These are phyloP conservation scores for Aspergillus piperis DNA, from an alignment of 2,329 filamentous ascomycete genomes.

Conservation along the genomic window DNA sequence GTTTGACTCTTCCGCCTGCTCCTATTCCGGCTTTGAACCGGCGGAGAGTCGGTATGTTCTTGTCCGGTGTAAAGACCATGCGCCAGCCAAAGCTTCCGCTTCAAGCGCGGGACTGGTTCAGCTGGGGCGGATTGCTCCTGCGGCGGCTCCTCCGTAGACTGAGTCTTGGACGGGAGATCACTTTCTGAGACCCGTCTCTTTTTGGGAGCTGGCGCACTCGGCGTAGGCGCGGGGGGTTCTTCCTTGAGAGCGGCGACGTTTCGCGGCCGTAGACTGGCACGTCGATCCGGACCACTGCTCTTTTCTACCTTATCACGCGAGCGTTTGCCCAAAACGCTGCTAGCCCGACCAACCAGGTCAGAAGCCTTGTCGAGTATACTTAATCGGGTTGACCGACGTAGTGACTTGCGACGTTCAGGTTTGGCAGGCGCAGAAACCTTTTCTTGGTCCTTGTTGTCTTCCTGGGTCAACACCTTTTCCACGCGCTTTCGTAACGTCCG, in stretches of 20 bases:
- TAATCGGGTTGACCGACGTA: slow-evolving; percentile 47
- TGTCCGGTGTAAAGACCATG: slow-evolving; percentile 90
- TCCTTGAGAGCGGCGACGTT: slow-evolving; percentile 31
- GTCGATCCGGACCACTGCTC: slow-evolving; percentile 57
- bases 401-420: slow-evolving; percentile 29
- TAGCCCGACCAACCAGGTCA: slow-evolving; percentile 51
- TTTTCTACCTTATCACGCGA: slow-evolving; percentile 58
- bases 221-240: slow-evolving; percentile 16
- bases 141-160: slow-evolving; percentile 20
- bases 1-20: slow-evolving; percentile 35
- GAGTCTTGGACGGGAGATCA: slow-evolving; percentile 28
- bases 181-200: slow-evolving; percentile 46
- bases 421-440: slow-evolving; percentile 26
- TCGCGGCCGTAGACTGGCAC: slow-evolving; percentile 60
- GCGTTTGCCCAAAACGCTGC: slow-evolving; percentile 61
- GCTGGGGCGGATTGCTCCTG: slow-evolving; percentile 25
- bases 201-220: slow-evolving; percentile 39
- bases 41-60: slow-evolving; percentile 52
- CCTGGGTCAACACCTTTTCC: slow-evolving; percentile 31
- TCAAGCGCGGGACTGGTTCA: slow-evolving; percentile 33
- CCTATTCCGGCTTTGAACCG: slow-evolving; percentile 52
- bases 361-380: slow-evolving; percentile 46
- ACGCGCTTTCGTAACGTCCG: slow-evolving; percentile 36
- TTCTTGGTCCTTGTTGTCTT: slow-evolving; percentile 27
- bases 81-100: slow-evolving; percentile 72